phyloP scores from a whole-genome alignment of 257 asterid genomes.

The Ophiorrhiza pumila region DNA sequence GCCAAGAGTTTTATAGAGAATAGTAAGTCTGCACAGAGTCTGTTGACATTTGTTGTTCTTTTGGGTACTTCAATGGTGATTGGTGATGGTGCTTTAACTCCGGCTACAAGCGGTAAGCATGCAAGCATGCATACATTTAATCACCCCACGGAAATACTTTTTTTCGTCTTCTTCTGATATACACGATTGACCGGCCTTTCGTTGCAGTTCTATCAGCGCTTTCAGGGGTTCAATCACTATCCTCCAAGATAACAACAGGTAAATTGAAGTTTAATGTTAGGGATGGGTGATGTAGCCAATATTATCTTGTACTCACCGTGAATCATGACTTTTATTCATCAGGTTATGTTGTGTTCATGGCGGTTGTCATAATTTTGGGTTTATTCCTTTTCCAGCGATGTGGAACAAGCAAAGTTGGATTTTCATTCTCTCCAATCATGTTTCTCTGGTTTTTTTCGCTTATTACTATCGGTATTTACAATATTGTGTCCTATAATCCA shows the following conservation, averaged over 20 bases:
- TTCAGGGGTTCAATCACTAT: conserved; percentile 19
- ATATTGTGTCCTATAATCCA: conserved; percentile 20
- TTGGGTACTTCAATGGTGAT: conserved; percentile 90
- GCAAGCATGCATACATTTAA: conserved; percentile 35
- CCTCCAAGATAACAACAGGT: conserved; percentile 24
- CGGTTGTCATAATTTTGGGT: conserved; percentile 15
- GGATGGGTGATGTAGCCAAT: background rate
- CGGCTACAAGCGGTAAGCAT: conserved; percentile 69
- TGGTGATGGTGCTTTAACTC: conserved; percentile 80
- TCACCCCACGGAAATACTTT: too few species aligned
- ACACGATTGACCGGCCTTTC: background rate
- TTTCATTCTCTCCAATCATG: conserved; percentile 31
- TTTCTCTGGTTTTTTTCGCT: conserved; percentile 24
- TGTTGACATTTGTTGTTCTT: conserved; percentile 24
- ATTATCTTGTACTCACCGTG: background rate
- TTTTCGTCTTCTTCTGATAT: too few species aligned
- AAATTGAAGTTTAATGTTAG: background rate
- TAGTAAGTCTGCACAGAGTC: conserved; percentile 12
- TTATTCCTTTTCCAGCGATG: conserved; percentile 25
- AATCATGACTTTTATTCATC: conserved; percentile 4
- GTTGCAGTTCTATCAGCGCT: conserved; percentile 30
- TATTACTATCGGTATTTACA: conserved; percentile 24
- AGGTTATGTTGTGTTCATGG: conserved; percentile 27
- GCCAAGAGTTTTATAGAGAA: conserved; percentile 24
- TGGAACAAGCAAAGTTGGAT: conserved; percentile 37